Base-by-base conservation (phyloP, 257 asterid genomes). In the Vinca minor region DNA sequence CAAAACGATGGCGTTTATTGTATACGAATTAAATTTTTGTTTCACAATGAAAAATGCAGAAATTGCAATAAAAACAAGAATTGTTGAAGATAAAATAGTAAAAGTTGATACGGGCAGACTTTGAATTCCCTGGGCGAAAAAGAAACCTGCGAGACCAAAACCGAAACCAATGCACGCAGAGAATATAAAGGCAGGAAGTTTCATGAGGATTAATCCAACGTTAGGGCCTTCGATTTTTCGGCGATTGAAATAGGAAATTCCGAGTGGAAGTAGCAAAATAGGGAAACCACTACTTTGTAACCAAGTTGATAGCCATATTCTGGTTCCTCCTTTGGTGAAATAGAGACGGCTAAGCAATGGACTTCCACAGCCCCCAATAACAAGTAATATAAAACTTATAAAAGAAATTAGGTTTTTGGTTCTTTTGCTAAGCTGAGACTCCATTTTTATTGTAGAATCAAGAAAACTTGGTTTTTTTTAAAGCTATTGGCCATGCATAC, bases 41-140 rank as follows among this genome's bases (percentile, higher is more conserved):
- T 71, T 76, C 1, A 76, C 80, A 0, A 71, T n/a, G 2, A 76
- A 66, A 21, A 66, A 76, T 1, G 80, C 77, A 10, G 68, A 76
- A 23, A 76, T n/a, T 1, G 74, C 61, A 1, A 71, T 71, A 47
- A 76, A 76, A 7, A 74, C 72, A 3, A 76, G 77, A 35, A 60
- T 69, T 15, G 55, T 62, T 4, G 80, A 57, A 18, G 55, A 28
- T 0, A 71, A 21, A 7, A 75, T 72, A 8, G 80, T 62, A 5
- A 74, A 76, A 32, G 69, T 64, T 6, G 80, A 71, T 1, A 71
- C 58, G 0, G 77, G 77, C 9, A 71, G 71, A 29, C 13, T 8
- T 11, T 20, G n/a, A 8, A 48, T n/a, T 20, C 54, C 54, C 0
- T 48, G 0, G 28, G 54, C 13, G 9, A n/a, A 48, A 1, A 48